Evolutionary conservation across 768 basidiomycete species (phyloP).

Genomic region (Podaxis pistillaris): DNA sequence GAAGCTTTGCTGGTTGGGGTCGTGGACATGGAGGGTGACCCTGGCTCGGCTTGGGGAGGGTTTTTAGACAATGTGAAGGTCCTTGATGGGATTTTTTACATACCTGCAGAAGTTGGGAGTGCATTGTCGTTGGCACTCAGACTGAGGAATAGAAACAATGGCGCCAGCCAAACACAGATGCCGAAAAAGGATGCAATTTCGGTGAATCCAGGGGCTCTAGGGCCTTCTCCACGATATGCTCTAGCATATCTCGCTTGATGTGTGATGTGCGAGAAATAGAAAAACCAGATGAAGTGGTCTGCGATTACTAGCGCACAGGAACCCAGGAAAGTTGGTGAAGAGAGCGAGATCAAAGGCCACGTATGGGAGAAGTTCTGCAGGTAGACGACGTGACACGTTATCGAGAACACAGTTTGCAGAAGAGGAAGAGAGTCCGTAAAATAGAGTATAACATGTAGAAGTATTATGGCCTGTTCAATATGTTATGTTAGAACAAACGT

Average conservation of each 20-base stretch:
- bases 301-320: constrained; percentile 83
- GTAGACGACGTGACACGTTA: constrained; percentile 84
- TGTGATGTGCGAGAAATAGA: constrained; percentile 79
- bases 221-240: constrained; percentile 40
- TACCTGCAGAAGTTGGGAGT: constrained; percentile 70
- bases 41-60: constrained; percentile 32
- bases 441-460: constrained; percentile 74
- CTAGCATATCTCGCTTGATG: constrained; percentile 59
- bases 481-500: constrained; percentile 1
- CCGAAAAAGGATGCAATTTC: constrained; percentile 86
- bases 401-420: constrained; percentile 72
- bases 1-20: constrained; percentile 19
- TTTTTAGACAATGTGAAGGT: constrained; percentile 1
- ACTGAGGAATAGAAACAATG: constrained; percentile 92
- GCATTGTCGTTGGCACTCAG: constrained; percentile 97
- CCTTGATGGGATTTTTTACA: constrained; percentile 12
- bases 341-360: constrained; percentile 94
- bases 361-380: constrained; percentile 85
- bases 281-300: constrained; percentile 98
- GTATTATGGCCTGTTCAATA: constrained; percentile 68
- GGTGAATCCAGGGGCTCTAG: constrained; percentile 49
- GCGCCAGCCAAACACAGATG: constrained; percentile 84
- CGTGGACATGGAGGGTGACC: constrained; percentile 35
- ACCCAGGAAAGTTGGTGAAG: constrained; percentile 78
- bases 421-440: constrained; percentile 81